phyloP scores from a whole-genome alignment of 2,329 filamentous ascomycete species.

The Pseudogymnoascus sp. region DNA sequence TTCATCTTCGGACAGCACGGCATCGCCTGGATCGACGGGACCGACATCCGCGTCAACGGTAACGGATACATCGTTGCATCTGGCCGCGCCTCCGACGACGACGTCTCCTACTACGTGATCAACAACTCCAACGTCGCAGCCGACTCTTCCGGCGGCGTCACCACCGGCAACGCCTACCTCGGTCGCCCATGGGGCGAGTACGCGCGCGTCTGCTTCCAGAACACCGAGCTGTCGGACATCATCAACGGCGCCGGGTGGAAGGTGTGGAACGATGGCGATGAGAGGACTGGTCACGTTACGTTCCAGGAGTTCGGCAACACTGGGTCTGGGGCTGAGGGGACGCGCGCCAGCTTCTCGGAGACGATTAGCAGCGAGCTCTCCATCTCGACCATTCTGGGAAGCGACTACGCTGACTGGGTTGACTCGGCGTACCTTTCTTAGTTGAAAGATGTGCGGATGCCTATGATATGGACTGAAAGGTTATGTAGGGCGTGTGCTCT shows the following conservation, averaged over 20 bases:
- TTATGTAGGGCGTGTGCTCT: not conserved
- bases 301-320: slow-evolving; percentile 48
- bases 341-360: slow-evolving; percentile 39
- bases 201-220: slow-evolving; percentile 44
- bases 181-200: slow-evolving; percentile 46
- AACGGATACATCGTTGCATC: slow-evolving; percentile 40
- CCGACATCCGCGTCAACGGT: slow-evolving; percentile 37
- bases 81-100: slow-evolving; percentile 33
- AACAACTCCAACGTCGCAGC: slow-evolving; percentile 42
- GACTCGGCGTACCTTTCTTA: slow-evolving; percentile 34
- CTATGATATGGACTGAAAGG: not conserved
- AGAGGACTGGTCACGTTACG: slow-evolving; percentile 38
- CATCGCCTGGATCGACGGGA: slow-evolving; percentile 42
- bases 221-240: slow-evolving; percentile 38
- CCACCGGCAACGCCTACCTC: slow-evolving; percentile 37
- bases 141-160: slow-evolving; percentile 31
- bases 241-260: slow-evolving; percentile 45
- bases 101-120: slow-evolving; percentile 45
- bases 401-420: slow-evolving; percentile 34
- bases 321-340: slow-evolving; percentile 41
- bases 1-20: slow-evolving; percentile 51
- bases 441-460: not conserved
- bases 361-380: slow-evolving; percentile 32
- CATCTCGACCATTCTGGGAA: slow-evolving; percentile 39
- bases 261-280: slow-evolving; percentile 36